A percentile compares a stretch with the other conserved stretches of the same genome.
Evolutionary conservation across 2,329 filamentous ascomycete genomes (phyloP).

Genomic region (Epichloe amarillans): DNA sequence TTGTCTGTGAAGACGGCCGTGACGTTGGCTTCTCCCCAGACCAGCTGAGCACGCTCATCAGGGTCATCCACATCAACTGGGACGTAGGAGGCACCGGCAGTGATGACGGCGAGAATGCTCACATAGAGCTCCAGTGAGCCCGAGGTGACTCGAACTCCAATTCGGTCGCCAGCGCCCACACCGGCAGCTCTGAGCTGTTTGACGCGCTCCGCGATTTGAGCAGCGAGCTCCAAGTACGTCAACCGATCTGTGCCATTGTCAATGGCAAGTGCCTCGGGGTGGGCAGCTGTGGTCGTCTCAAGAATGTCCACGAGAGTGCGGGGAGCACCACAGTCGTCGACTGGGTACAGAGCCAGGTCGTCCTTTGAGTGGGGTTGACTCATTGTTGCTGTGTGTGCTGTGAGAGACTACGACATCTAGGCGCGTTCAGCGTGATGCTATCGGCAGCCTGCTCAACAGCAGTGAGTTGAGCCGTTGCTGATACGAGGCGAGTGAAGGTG

Average conservation of each 20-base stretch:
- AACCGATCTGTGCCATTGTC: constrained; percentile 8
- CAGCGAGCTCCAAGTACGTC: constrained; percentile 6
- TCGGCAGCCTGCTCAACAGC: background rate
- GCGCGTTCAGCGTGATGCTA: background rate
- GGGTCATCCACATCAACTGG: constrained; percentile 13
- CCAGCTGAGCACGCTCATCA: constrained; percentile 10
- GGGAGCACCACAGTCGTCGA: constrained; percentile 1
- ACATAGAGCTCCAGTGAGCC: constrained; percentile 10
- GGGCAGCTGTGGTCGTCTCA: constrained; percentile 2
- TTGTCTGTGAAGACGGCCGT: constrained; percentile 9
- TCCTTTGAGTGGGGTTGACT: constrained; percentile 1
- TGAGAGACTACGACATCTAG: constrained; percentile 1
- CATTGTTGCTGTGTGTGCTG: background rate
- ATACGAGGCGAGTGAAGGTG: background rate
- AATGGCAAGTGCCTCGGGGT: constrained; percentile 7
- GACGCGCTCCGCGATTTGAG: constrained; percentile 2
- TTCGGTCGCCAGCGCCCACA: constrained; percentile 8
- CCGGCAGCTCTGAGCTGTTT: constrained; percentile 5
- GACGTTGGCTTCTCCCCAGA: constrained; percentile 10
- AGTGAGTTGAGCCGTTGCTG: background rate
- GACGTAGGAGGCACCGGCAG: constrained; percentile 11
- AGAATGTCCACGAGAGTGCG: constrained; percentile 12
- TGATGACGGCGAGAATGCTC: constrained; percentile 9
- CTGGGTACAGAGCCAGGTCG: constrained; percentile 6
- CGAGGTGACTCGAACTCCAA: constrained; percentile 11